phyloP scores from a whole-genome alignment of 805 yeast genomes.

The Candida michaelii region DNA sequence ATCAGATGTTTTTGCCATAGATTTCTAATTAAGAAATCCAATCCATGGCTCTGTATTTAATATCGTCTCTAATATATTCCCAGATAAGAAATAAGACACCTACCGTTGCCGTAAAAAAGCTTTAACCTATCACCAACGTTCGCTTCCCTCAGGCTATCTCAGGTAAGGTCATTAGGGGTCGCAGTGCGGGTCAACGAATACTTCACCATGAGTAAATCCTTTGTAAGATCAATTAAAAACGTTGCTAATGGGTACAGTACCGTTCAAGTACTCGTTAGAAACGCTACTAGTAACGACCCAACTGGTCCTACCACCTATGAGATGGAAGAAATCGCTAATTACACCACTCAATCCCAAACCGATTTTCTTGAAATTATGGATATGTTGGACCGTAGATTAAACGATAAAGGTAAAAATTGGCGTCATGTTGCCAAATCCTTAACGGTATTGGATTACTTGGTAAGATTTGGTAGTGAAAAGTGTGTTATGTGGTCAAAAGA shows the following conservation, averaged over 20 bases:
- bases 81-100: too few species aligned
- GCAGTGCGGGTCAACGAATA: constrained; percentile 7
- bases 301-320: constrained; percentile 78
- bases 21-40: too few species aligned
- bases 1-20: too few species aligned
- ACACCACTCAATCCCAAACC: constrained; percentile 64
- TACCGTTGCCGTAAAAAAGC: too few species aligned
- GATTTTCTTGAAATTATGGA: constrained; percentile 91
- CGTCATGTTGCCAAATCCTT: constrained; percentile 91
- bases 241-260: constrained; percentile 86
- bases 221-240: constrained; percentile 83
- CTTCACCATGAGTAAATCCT: constrained; percentile 59
- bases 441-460: constrained; percentile 84
- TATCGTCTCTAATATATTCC: too few species aligned
- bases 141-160: too few species aligned
- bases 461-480: constrained; percentile 81
- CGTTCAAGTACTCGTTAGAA: constrained; percentile 84
- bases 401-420: constrained; percentile 97
- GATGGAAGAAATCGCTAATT: constrained; percentile 79
- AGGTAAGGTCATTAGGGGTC: too few species aligned
- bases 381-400: constrained; percentile 85
- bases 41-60: too few species aligned
- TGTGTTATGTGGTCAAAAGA: constrained; percentile 92
- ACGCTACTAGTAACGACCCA: constrained; percentile 87
- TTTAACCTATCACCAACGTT: too few species aligned